Conservation (phyloP, 75 land plant genomes). For the Sequoiadendron giganteum region DNA sequence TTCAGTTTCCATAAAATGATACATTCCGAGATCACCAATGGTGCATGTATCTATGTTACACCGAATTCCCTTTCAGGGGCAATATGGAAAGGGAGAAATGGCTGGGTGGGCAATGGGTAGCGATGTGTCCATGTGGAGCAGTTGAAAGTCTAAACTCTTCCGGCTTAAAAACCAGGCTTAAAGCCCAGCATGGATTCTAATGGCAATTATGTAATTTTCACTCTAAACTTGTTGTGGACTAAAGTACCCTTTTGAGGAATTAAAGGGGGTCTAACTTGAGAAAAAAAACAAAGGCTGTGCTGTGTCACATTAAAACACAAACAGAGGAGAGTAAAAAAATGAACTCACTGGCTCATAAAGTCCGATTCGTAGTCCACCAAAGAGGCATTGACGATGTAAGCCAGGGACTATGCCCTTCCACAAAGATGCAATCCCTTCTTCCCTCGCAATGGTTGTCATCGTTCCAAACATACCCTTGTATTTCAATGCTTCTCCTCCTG, state of each 20-base stretch:
- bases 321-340: not conserved
- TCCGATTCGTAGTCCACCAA: slow-evolving; percentile 94
- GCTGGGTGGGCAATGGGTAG: not conserved
- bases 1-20: not conserved
- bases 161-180: not conserved
- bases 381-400: slow-evolving; percentile 88
- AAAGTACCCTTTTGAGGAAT: not conserved
- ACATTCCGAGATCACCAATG: not conserved
- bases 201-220: not conserved
- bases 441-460: slow-evolving; percentile 85
- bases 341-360: slow-evolving; percentile 89
- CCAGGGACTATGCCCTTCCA: slow-evolving; percentile 99
- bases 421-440: slow-evolving; percentile 79
- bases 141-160: not conserved
- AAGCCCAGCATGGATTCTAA: not conserved
- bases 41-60: not conserved
- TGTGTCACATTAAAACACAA: not conserved
- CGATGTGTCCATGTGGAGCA: not conserved
- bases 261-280: not conserved
- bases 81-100: not conserved
- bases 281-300: not conserved
- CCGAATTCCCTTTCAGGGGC: not conserved
- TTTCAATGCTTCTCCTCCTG: slow-evolving; percentile 45
- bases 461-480: slow-evolving; percentile 96
- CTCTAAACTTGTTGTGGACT: not conserved